These are phyloP conservation scores for Suaeda aralocaspica DNA, from an alignment of 148 eudicot species.

Conservation along the genomic window DNA sequence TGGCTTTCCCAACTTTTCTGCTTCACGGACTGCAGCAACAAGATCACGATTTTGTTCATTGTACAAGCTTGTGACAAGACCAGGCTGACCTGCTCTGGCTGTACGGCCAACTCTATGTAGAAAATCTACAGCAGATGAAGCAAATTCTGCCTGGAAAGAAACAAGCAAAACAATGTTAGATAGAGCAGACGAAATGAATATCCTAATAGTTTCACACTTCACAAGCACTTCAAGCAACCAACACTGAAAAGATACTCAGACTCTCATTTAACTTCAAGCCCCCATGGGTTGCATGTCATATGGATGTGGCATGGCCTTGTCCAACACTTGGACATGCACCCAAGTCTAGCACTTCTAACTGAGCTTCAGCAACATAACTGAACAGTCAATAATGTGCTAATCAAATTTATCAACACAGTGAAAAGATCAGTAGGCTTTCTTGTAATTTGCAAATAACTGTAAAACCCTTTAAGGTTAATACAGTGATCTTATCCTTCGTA, in stretches of 20 bases:
- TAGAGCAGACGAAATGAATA: not conserved
- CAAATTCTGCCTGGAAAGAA: conserved; percentile 75
- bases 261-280: no score
- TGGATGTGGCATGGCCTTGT: no score
- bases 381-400: no score
- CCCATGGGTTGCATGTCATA: no score
- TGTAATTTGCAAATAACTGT: no score
- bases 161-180: not conserved
- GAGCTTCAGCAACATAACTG: no score
- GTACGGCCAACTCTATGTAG: conserved; percentile 96
- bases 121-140: conserved; percentile 89
- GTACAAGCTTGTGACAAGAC: conserved; percentile 84
- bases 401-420: no score
- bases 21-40: conserved; percentile 84
- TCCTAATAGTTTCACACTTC: not conserved
- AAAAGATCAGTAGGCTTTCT: no score
- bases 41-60: conserved; percentile 62
- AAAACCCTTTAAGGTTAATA: no score
- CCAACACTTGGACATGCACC: no score
- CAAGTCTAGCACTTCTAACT: no score
- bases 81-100: conserved; percentile 92
- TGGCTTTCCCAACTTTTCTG: conserved; percentile 60
- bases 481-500: no score
- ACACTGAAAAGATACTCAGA: not conserved
- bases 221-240: not conserved